Percentiles rank a stretch among this genome's conserved stretches.
Conservation (phyloP, 306 rosid genomes). For the Prosopis cineraria region DNA sequence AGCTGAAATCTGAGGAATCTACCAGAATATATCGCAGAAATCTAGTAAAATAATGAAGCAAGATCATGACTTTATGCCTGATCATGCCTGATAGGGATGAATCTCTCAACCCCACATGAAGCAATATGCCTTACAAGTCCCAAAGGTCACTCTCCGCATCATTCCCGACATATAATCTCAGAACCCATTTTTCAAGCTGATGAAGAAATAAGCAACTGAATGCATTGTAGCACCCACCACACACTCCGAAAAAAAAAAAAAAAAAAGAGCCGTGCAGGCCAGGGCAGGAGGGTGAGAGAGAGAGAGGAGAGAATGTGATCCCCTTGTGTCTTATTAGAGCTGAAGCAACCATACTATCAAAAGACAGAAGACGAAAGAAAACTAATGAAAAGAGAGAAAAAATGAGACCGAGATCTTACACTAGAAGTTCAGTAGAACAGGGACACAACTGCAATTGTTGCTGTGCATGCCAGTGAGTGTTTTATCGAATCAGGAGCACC, state of each 20-base stretch:
- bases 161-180: slow-evolving; percentile 9
- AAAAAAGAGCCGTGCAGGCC: neutral
- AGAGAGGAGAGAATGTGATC: neutral
- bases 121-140: slow-evolving; percentile 18
- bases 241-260: neutral
- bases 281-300: neutral
- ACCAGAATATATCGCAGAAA: slow-evolving; percentile 66
- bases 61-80: slow-evolving; percentile 56
- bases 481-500: slow-evolving; percentile 32
- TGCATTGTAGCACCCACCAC: slow-evolving; percentile 2
- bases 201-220: slow-evolving; percentile 33
- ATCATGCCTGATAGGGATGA: slow-evolving; percentile 40
- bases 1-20: slow-evolving; percentile 75
- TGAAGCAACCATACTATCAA: slow-evolving; percentile 32
- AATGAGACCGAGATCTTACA: slow-evolving; percentile 27
- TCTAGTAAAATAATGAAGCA: slow-evolving; percentile 60
- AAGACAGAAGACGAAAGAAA: slow-evolving; percentile 25
- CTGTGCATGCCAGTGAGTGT: slow-evolving; percentile 35
- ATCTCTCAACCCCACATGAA: slow-evolving; percentile 32
- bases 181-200: slow-evolving; percentile 14
- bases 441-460: slow-evolving; percentile 33
- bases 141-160: slow-evolving; percentile 13
- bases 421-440: slow-evolving; percentile 41
- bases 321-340: slow-evolving; percentile 33
- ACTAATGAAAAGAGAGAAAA: slow-evolving; percentile 7